Evolutionary conservation across 2,329 filamentous ascomycete genomes (phyloP), one percentile per base, ranked within the genome.

Genomic region (Aspergillus latus): DNA sequence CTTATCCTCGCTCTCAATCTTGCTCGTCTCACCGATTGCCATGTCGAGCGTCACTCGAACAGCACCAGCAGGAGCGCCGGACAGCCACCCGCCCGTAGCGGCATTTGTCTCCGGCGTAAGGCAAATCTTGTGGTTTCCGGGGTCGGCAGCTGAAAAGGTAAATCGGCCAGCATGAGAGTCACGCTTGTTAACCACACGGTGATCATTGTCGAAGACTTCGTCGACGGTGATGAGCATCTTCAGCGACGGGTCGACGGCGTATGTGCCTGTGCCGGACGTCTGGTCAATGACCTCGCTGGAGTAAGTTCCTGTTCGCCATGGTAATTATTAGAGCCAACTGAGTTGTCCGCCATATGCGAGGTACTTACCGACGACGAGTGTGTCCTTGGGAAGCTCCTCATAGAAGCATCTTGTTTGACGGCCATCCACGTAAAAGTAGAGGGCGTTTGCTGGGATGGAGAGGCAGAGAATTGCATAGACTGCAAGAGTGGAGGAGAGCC

Each of bases 361-460:
- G 39, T 7, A 65, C 84, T 60, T 80, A 88, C 85, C 94, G 58
- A 97, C 92, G 54, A 99, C 93, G 57, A 99, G 80, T 11, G 94
- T 97, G 75, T 96, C 93, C 81, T 97, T 97, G 64, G 94, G 92
- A 58, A 99, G 84, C 76, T 97, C 93, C 80, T 99, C 94, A 78
- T 89, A 96, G 85, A 99, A 99, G 79, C 94, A 99, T 79, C 95
- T 97, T 65, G 90, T 88, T 63, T 84, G 80, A 49, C 84, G 83
- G 68, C 89, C 90, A 73, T 97, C 92, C 74, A 97, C 87, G 81
- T 89, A 97, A 82, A 99, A 96, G 85, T 96, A 93, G 57, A 99
- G 84, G 55, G 92, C 92, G 72, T 92, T 88, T 60, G 88, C 85
- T 58, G 86, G 85, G 36, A 82, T 70, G 46, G 83, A 72, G 59